These are phyloP conservation scores for Neohortaea acidophila DNA, from an alignment of 495 filamentous ascomycete genomes.

Conservation along the genomic window DNA sequence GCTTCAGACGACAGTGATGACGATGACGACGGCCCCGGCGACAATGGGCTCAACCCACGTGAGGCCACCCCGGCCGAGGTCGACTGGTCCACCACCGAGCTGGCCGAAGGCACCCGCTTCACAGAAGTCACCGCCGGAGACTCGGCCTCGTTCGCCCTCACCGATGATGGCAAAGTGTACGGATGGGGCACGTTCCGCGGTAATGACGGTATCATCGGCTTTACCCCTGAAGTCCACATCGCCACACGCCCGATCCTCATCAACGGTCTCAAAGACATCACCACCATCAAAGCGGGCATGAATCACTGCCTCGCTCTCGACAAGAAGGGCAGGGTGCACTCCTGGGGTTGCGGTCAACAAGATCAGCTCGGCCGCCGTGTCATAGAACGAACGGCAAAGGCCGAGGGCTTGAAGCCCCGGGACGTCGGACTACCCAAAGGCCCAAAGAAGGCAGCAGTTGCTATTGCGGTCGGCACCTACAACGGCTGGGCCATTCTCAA, in stretches of 20 bases:
- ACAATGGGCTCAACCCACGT: slow-evolving; percentile 40
- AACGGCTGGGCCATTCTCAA: slow-evolving; percentile 64
- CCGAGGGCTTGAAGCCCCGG: slow-evolving; percentile 48
- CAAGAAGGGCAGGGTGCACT: slow-evolving; percentile 46
- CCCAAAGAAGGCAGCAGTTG: slow-evolving; percentile 35
- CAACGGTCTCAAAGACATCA: slow-evolving; percentile 45
- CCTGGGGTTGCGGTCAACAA: slow-evolving; percentile 62
- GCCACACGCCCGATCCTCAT: slow-evolving; percentile 34
- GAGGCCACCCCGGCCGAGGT: slow-evolving; percentile 44
- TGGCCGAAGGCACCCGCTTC: slow-evolving; percentile 38
- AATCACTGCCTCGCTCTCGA: slow-evolving; percentile 62
- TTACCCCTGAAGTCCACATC: slow-evolving; percentile 31
- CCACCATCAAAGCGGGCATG: slow-evolving; percentile 42
- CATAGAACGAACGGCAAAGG: slow-evolving; percentile 44
- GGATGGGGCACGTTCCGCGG: slow-evolving; percentile 57
- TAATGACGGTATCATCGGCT: slow-evolving; percentile 59
- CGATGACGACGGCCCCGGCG: slow-evolving; percentile 37
- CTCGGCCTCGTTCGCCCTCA: slow-evolving; percentile 48
- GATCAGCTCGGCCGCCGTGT: slow-evolving; percentile 59
- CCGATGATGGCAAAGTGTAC: slow-evolving; percentile 47
- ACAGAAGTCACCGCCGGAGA: slow-evolving; percentile 46
- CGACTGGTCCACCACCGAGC: slow-evolving; percentile 20
- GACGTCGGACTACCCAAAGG: slow-evolving; percentile 47
- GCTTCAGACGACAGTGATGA: slow-evolving; percentile 31
- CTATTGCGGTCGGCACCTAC: slow-evolving; percentile 49